Evolutionary conservation across 2,329 filamentous ascomycete species (phyloP), one percentile per base, ranked within the genome.

Genomic region (Aspergillus niger): DNA sequence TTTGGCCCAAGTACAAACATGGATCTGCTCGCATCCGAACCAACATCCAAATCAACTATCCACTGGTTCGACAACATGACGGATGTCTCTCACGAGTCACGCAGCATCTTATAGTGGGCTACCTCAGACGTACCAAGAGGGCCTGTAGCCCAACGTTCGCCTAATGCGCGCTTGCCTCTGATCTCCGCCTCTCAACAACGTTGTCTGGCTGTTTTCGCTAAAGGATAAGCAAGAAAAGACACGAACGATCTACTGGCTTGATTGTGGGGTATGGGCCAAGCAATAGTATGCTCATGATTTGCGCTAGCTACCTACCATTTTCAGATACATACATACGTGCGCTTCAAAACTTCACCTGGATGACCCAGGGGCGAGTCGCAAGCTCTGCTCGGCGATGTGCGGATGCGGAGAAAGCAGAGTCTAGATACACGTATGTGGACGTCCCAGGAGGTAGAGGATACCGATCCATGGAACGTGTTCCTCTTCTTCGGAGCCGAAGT

Each of bases 21-120:
- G 24, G 57, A 48, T 17, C 53, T 60, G 53, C 38, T 52, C 30
- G 53, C 58, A 32, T 47, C 58, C 47, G 47, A 60, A 51, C 48
- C 58, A 57, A 51, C 52, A 38, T 50, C 15, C 55, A 32, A n/a
- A 28, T 20, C n/a, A 7, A 11, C 20, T 43, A 28, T 44, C 47
- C 55, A 41, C 47, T 43, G 55, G 55, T 50, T 36, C 36, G 20
- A 15, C 44, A 41, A 41, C 55, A 41, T 30, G 44, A 50, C 47
- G 11, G 48, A 47, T 55, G 11, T 55, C 26, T 36, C 39, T 44
- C 52, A 36, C 30, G 30, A 36, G 30, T 36, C 30, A 28, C 22
- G 22, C 17, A 32, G 52, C 47, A 50, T 50, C 47, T 30, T 17
- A 3, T n/a, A 32, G 26, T 28, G 47, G 47, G 8, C 26, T 50